Base-by-base conservation (phyloP, 441 rosid species). In the Adansonia rubrostipa region DNA sequence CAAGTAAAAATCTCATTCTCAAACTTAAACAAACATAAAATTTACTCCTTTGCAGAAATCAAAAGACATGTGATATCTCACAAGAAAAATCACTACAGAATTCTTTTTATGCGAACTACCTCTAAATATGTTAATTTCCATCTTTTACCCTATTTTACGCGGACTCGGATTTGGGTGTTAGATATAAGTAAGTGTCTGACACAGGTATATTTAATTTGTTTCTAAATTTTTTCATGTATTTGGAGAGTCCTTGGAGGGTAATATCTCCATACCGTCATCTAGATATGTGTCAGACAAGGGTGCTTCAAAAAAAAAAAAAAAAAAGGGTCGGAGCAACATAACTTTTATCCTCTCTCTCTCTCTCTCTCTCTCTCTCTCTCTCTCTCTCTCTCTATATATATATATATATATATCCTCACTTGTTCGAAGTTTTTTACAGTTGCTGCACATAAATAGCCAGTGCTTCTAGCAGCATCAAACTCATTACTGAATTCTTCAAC, bases 381-480 rank as follows among this genome's bases (percentile, higher is more conserved):
- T n/a, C n/a, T n/a, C n/a, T n/a, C n/a, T n/a, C n/a, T 15, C 56
- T 22, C 45, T n/a, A 15, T 28, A 3, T 36, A 56, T 9, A 6
- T 17, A 9, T 13, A 36, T 36, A 36, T 36, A 36, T 36, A 36
- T 57, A 36, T 19, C 70, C 87, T 82, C 85, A 92, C 99, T 73
- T 87, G 93, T 82, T 94, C 96, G 14, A 96, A 96, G 83, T 88
- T 92, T 50, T 91, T 82, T 75, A 91, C 87, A 17, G 89, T 96
- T 77, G 97, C 94, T 24, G 93, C 97, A 87, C 98, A 96, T 54
- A 96, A 88, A 78, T 89, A 90, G 71, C 98, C 98, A 13, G 92
- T 89, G 83, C 98, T 96, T 78, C 98, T 88, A 71, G 91, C 84
- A 33, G 98, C 99, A 81, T 92, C 98, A 84, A 92, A 96, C 78